Evolutionary conservation across 345 rosid genomes (phyloP).

Genomic region (Pelargonium nanum): DNA sequence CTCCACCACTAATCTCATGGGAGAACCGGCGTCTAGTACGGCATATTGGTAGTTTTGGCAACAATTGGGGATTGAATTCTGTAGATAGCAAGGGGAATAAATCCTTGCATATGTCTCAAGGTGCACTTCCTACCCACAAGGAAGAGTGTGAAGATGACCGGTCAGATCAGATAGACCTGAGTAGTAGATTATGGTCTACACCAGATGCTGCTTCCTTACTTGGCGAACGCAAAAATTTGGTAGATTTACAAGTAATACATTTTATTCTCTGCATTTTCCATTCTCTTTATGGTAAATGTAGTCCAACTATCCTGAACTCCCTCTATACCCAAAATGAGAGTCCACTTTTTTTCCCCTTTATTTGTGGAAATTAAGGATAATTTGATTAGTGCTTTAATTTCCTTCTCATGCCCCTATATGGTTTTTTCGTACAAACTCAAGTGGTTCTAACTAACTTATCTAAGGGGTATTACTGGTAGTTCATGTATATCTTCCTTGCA

Average conservation of each 20-base stretch:
- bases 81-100: slow-evolving; percentile 42
- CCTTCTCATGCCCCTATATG: no score
- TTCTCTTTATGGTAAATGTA: background rate
- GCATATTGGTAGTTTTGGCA: slow-evolving; percentile 61
- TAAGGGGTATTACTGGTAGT: no score
- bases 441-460: no score
- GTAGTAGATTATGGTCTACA: slow-evolving; percentile 16
- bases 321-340: no score
- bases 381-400: no score
- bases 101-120: slow-evolving; percentile 33
- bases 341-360: no score
- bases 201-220: slow-evolving; percentile 29
- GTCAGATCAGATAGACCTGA: slow-evolving; percentile 20
- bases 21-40: slow-evolving; percentile 55
- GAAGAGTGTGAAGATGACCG: slow-evolving; percentile 83
- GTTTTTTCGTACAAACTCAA: no score
- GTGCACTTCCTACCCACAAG: slow-evolving; percentile 56
- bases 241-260: slow-evolving; percentile 69
- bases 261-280: background rate
- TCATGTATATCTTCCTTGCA: no score
- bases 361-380: no score
- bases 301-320: no score
- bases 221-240: slow-evolving; percentile 73
- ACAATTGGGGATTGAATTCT: slow-evolving; percentile 34
- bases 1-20: slow-evolving; percentile 77